Evolutionary conservation across 176 grass and related monocot species (phyloP).

Genomic region (Eremochloa ophiuroides): DNA sequence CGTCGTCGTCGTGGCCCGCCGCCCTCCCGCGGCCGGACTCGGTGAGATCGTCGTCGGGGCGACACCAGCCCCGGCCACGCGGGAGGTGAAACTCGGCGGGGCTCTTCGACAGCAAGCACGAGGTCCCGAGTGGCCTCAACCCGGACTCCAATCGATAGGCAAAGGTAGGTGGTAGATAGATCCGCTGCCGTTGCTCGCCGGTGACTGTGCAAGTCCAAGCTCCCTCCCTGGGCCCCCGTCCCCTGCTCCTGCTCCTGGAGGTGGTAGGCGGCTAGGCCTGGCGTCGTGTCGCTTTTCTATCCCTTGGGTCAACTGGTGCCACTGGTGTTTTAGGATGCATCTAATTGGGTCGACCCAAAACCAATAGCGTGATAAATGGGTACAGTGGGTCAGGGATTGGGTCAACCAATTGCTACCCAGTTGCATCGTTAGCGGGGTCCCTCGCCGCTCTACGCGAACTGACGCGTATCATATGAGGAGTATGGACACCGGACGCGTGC

Average conservation of each 20-base stretch:
- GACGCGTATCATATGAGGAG: not conserved
- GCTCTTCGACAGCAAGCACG: conserved; percentile 53
- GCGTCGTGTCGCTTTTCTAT: too few relatives aligned
- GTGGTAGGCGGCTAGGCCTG: too few relatives aligned
- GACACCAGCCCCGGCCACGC: conserved; percentile 14
- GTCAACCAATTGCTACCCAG: too few relatives aligned
- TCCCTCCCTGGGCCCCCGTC: too few relatives aligned
- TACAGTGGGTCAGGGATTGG: too few relatives aligned
- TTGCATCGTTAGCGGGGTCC: too few relatives aligned
- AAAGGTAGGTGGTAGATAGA: not conserved
- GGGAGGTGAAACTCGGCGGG: conserved; percentile 32
- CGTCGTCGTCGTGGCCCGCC: not conserved
- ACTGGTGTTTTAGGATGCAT: too few relatives aligned
- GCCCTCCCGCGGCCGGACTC: too few relatives aligned
- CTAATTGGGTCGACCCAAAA: too few relatives aligned
- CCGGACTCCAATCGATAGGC: conserved; percentile 65
- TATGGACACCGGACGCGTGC: not conserved
- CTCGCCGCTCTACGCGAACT: not conserved
- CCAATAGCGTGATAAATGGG: too few relatives aligned
- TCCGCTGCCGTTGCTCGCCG: too few relatives aligned
- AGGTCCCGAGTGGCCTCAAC: conserved; percentile 69
- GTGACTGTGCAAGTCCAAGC: not conserved
- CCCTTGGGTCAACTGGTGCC: too few relatives aligned
- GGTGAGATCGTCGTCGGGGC: not conserved
- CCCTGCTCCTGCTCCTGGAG: not conserved